These are phyloP conservation scores for Boletus speciosus DNA, from an alignment of 768 basidiomycete genomes.

Conservation along the genomic window DNA sequence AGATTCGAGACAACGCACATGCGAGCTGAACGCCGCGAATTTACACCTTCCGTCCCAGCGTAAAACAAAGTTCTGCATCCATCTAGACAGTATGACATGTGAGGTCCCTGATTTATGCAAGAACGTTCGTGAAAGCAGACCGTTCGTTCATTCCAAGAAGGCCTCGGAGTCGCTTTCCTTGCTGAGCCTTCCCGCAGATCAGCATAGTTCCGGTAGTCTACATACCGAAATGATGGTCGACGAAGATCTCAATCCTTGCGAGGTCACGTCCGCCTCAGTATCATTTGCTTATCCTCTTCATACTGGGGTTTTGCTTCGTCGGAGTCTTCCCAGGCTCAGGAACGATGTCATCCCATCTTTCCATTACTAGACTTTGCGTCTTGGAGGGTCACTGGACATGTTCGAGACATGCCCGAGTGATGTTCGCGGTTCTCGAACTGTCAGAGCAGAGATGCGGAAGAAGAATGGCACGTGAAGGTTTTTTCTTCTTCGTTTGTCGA, in stretches of 20 bases:
- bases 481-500: not conserved
- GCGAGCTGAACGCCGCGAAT: not conserved
- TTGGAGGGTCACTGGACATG: not conserved
- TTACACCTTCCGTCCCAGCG: not conserved
- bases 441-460: not conserved
- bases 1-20: not conserved
- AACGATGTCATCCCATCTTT: too few species aligned
- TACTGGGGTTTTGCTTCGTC: too few species aligned
- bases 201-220: too few species aligned
- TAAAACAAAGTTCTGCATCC: not conserved
- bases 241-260: too few species aligned
- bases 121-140: not conserved
- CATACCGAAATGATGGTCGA: too few species aligned
- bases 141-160: not conserved
- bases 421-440: not conserved
- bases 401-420: not conserved
- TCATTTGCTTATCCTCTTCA: too few species aligned
- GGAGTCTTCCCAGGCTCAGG: too few species aligned
- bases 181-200: too few species aligned
- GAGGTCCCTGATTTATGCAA: not conserved
- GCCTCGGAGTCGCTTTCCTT: too few species aligned
- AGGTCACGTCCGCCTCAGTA: too few species aligned
- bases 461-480: not conserved
- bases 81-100: too few species aligned
- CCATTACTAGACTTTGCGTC: not conserved